These are phyloP conservation scores for Trichophyton simii DNA, from an alignment of 2,329 filamentous ascomycete species.

Conservation along the genomic window DNA sequence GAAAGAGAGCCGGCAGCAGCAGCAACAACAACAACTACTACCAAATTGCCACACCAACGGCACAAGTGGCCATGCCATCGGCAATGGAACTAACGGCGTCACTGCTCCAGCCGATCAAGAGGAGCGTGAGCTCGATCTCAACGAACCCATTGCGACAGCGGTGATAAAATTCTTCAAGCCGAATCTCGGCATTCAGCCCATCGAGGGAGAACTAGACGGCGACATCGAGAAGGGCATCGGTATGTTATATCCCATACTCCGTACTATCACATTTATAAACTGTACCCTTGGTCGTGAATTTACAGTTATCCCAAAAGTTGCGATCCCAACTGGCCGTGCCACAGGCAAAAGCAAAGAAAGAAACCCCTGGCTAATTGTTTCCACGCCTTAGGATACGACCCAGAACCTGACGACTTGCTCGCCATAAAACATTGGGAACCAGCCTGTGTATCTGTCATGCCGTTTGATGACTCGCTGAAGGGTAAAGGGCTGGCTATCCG, in stretches of 20 bases:
- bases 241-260: not conserved
- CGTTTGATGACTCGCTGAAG: slow-evolving; percentile 7
- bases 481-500: slow-evolving; percentile 7
- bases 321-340: not conserved
- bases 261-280: not conserved
- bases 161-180: slow-evolving; percentile 11
- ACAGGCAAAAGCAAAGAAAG: not conserved
- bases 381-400: slow-evolving; percentile 6
- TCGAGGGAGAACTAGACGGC: not conserved
- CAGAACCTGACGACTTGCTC: slow-evolving; percentile 7
- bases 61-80: not conserved
- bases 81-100: not conserved
- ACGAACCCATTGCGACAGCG: slow-evolving; percentile 7
- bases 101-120: not conserved
- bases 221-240: not conserved
- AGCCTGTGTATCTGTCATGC: slow-evolving; percentile 6
- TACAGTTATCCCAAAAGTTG: not conserved
- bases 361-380: not conserved
- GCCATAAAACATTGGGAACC: slow-evolving; percentile 10
- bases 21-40: not conserved
- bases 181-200: not conserved
- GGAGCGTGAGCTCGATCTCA: not conserved
- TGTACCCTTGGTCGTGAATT: not conserved
- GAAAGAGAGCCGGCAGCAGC: not conserved
- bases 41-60: not conserved